Base-by-base conservation (phyloP, 192 early-diverging fungal genomes). In the Blastocladiella britannica region DNA sequence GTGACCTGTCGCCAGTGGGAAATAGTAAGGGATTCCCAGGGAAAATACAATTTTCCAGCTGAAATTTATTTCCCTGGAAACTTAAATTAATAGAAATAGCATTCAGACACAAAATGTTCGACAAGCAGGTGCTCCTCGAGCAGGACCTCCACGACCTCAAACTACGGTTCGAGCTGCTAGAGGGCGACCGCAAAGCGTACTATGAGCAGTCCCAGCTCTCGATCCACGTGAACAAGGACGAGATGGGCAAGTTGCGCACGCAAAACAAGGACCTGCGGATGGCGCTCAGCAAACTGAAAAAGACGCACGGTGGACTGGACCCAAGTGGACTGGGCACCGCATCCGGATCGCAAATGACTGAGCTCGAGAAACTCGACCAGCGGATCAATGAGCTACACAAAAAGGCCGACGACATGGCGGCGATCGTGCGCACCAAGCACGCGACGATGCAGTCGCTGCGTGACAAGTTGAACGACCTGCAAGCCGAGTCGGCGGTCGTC, bases 141-240 rank as follows among this genome's bases (percentile, higher is more conserved):
- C 74, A 80, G 55, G 78, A 80, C 62, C 68, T 80, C 24, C 76
- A 75, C 58, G 78, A 80, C 58, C 59, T 80, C 29, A 80, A 80
- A 58, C 71, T 79, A 0, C 62, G 78, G 51, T 80, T 80, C 58
- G 78, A 80, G 58, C 64, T 80, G 5, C 63, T 57, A 79, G 78
- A 80, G 72, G 76, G 78, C 9, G 78, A 80, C 51, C 28, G 78
- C 53, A 79, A 79, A 54, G 78, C 78, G 1, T 80, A 80, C 60
- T 80, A 80, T 52, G 78, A 79, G 52, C 76, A 77, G 9, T 67
- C 64, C 51, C 78, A 80, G 60, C 74, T 73, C 74, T 74, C 78
- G 1, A 80, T 80, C 54, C 63, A 74, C 20, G 67, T 70, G 31
- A 80, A 80, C 58, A 80, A 80, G 62, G 76, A 78, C 22, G 78